A percentile compares a stretch with the other conserved stretches of the same genome.
Conservation (phyloP, 257 asterid genomes). For the Prunella vulgaris region DNA sequence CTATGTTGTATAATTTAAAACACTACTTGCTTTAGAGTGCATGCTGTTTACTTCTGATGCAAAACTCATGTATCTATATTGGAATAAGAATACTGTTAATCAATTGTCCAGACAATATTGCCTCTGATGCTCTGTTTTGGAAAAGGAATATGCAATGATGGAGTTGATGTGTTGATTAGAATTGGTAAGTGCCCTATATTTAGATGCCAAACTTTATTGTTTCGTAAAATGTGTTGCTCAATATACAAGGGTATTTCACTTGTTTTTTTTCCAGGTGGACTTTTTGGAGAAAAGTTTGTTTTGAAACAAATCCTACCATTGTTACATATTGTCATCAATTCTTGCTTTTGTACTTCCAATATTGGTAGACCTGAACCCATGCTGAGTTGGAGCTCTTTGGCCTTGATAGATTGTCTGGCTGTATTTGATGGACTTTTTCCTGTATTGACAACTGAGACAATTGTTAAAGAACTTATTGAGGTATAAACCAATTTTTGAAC, state of each 20-base stretch:
- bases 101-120: constrained; percentile 65
- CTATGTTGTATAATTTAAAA: constrained; percentile 4
- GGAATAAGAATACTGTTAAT: constrained; percentile 10
- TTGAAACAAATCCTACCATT: constrained; percentile 80
- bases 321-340: constrained; percentile 46
- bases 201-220: constrained; percentile 15
- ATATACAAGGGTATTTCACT: constrained; percentile 20
- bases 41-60: background rate
- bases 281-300: constrained; percentile 67
- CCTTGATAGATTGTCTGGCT: constrained; percentile 64
- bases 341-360: constrained; percentile 55
- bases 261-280: constrained; percentile 60
- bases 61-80: constrained; percentile 3
- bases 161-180: constrained; percentile 80
- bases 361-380: constrained; percentile 64
- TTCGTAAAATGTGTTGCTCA: constrained; percentile 16
- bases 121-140: constrained; percentile 91
- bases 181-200: constrained; percentile 53
- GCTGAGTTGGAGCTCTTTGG: constrained; percentile 80
- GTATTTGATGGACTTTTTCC: constrained; percentile 76
- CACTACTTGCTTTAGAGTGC: background rate
- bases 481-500: constrained; percentile 35
- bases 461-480: constrained; percentile 78
- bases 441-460: constrained; percentile 49
- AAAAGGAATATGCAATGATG: constrained; percentile 86